These are phyloP conservation scores for Agrocybe pediades DNA, from an alignment of 768 basidiomycete genomes.

Conservation along the genomic window DNA sequence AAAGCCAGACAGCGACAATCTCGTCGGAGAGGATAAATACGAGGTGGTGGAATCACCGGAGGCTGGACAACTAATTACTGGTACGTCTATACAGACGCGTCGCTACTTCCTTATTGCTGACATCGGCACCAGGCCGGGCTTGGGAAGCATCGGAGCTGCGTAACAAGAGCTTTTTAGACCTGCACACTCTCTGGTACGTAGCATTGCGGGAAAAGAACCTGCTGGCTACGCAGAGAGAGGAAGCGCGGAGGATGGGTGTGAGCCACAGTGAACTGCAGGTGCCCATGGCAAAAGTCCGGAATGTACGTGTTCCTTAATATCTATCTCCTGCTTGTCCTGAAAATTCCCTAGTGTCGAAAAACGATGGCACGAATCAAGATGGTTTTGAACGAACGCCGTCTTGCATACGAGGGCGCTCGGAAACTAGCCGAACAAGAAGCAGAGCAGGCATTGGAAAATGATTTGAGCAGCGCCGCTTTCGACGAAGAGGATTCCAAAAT, in stretches of 20 bases:
- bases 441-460: neutral
- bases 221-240: slow-evolving; percentile 84
- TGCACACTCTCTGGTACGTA: slow-evolving; percentile 96
- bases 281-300: slow-evolving; percentile 38
- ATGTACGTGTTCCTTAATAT: slow-evolving; percentile 35
- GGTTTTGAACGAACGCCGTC: slow-evolving; percentile 86
- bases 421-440: slow-evolving; percentile 38
- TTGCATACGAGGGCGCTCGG: slow-evolving; percentile 77
- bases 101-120: slow-evolving; percentile 8
- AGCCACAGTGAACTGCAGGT: slow-evolving; percentile 29
- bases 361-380: slow-evolving; percentile 97
- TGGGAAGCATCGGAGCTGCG: slow-evolving; percentile 89
- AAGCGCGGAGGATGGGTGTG: slow-evolving; percentile 64
- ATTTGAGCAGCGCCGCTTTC: neutral
- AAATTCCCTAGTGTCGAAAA: slow-evolving; percentile 72
- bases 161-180: slow-evolving; percentile 87
- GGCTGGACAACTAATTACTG: slow-evolving; percentile 27
- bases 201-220: slow-evolving; percentile 87
- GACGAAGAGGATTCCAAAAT: slow-evolving; percentile 6
- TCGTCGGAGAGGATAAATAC: slow-evolving; percentile 49
- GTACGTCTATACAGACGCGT: slow-evolving; percentile 19
- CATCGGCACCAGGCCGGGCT: slow-evolving; percentile 63
- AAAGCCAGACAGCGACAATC: slow-evolving; percentile 41
- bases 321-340: neutral
- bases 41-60: slow-evolving; percentile 46